A percentile compares a stretch with the other conserved stretches of the same genome.
Conservation (phyloP, 2,329 filamentous ascomycete species). For the Zasmidium cellare region DNA sequence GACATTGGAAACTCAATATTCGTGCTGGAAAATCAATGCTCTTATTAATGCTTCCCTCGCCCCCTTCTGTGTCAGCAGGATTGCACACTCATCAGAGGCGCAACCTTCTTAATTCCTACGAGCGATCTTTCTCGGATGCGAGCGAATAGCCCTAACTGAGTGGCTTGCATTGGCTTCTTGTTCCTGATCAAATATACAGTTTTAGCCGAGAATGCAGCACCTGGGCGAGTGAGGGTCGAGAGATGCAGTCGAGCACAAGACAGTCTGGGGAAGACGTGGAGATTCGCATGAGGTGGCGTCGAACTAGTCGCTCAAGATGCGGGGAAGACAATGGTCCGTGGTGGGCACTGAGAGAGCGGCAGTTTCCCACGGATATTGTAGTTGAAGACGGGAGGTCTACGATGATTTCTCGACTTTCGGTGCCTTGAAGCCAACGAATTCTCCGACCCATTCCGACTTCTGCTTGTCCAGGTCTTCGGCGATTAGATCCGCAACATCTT, state of each 20-base stretch:
- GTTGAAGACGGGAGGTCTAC: too few relatives aligned
- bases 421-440: not conserved
- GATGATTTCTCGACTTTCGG: not conserved
- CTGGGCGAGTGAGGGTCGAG: not conserved
- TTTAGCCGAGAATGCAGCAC: not conserved
- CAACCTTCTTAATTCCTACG: slow-evolving; percentile 1
- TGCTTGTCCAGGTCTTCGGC: slow-evolving; percentile 39
- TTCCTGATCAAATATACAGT: not conserved
- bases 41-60: not conserved
- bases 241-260: not conserved
- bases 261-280: not conserved
- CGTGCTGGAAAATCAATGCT: not conserved
- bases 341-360: not conserved
- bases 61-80: not conserved
- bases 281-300: not conserved
- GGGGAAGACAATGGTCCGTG: not conserved
- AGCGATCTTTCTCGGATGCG: slow-evolving; percentile 1
- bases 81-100: not conserved
- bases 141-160: slow-evolving; percentile 5
- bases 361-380: too few relatives aligned
- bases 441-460: not conserved
- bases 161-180: not conserved
- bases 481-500: slow-evolving; percentile 46
- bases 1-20: not conserved
- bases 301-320: not conserved